phyloP scores from a whole-genome alignment of 192 early-diverging fungal genomes.

The Coemansia sp. region DNA sequence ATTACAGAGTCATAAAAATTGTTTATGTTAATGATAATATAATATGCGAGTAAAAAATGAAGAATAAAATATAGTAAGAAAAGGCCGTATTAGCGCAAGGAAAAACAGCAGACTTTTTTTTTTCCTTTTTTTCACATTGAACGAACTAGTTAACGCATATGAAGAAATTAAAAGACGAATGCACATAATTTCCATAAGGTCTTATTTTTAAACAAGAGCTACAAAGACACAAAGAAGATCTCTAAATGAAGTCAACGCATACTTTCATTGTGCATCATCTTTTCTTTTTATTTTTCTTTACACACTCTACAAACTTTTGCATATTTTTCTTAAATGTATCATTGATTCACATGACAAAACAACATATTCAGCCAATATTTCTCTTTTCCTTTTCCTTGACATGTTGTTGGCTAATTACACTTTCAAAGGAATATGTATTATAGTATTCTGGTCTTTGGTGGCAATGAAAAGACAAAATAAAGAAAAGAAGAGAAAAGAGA shows the following conservation, averaged over 20 bases:
- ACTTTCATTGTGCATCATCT: background rate
- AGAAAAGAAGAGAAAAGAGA: background rate
- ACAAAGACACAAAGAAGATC: background rate
- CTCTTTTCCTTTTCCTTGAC: background rate
- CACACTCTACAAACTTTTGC: background rate
- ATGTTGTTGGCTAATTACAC: no score
- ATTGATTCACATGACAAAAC: background rate
- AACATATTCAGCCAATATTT: background rate
- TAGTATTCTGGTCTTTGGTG: background rate
- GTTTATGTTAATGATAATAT: background rate
- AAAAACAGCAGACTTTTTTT: background rate
- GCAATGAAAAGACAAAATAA: background rate
- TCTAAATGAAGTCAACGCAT: background rate
- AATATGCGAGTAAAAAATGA: background rate
- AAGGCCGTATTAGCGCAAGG: background rate
- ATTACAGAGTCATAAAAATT: slow-evolving; percentile 5
- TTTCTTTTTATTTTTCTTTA: background rate
- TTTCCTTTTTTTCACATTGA: background rate
- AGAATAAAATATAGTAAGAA: slow-evolving; percentile 3
- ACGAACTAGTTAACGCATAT: background rate
- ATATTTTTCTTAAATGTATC: background rate
- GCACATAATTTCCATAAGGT: background rate
- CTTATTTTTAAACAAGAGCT: background rate
- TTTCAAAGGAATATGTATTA: background rate
- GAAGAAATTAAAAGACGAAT: background rate